Percentiles rank a stretch among this genome's conserved stretches.
Conservation (phyloP, 2,329 filamentous ascomycete species). For the Aureobasidium zeae region DNA sequence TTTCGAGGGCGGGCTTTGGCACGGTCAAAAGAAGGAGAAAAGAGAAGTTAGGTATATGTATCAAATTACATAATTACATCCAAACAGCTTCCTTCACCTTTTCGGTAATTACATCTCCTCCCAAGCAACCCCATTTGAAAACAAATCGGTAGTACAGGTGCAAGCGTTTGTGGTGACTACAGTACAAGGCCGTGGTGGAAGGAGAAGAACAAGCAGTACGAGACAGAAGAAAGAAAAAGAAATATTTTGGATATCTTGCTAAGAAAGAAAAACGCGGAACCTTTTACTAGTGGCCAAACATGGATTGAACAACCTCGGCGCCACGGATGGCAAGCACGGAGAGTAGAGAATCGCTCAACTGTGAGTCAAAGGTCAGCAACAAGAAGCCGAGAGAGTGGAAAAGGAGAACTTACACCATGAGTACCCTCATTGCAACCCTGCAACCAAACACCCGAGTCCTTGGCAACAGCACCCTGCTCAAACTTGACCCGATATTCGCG, state of each 20-base stretch:
- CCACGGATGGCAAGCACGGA: constrained; percentile 30
- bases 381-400: neutral
- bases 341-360: constrained; percentile 29
- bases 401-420: constrained; percentile 63
- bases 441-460: constrained; percentile 73
- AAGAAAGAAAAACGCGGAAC: neutral
- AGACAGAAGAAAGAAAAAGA: too few relatives aligned
- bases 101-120: too few relatives aligned
- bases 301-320: constrained; percentile 31
- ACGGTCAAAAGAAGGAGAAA: too few relatives aligned
- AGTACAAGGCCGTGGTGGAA: too few relatives aligned
- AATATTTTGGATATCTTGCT: constrained; percentile 4
- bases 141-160: too few relatives aligned
- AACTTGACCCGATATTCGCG: constrained; percentile 75
- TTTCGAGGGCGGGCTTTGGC: too few relatives aligned
- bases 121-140: too few relatives aligned
- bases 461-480: constrained; percentile 55
- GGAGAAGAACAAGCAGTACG: neutral
- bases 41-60: too few relatives aligned
- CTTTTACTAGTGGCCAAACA: constrained; percentile 24
- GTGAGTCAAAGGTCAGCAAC: neutral
- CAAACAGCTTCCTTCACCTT: too few relatives aligned
- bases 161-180: too few relatives aligned
- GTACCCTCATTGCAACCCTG: constrained; percentile 91
- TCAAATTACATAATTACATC: too few relatives aligned